A percentile compares a stretch with the other conserved stretches of the same genome.
Conservation (phyloP, 23 red algal species). For the Porphyridium purpureum region DNA sequence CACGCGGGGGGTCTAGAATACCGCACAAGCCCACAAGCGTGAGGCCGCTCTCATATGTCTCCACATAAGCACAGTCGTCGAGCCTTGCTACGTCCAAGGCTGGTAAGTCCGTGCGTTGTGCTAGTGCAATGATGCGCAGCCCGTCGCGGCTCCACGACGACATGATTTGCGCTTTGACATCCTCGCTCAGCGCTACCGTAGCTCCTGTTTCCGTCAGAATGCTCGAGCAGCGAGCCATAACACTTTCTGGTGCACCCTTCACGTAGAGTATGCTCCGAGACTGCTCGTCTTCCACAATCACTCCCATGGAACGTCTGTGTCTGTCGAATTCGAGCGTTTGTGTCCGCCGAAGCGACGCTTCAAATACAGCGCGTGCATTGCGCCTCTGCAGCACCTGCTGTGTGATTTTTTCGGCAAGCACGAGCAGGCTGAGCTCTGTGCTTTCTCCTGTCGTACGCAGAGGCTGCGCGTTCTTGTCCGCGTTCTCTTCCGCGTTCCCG, state of each 20-base stretch:
- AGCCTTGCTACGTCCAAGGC: no score
- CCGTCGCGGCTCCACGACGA: no score
- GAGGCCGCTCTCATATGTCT: conserved; percentile 39
- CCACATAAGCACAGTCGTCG: conserved; percentile 54
- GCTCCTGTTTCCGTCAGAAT: conserved; percentile 9
- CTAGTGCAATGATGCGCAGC: no score
- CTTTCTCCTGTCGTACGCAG: no score
- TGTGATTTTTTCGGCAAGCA: conserved; percentile 45
- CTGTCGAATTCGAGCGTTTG: conserved; percentile 31
- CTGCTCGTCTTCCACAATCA: conserved; percentile 11
- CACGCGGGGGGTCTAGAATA: conserved; percentile 85
- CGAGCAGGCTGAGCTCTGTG: conserved; percentile 57
- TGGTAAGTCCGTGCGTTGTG: no score
- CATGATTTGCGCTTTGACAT: no score
- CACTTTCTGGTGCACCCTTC: conserved; percentile 85
- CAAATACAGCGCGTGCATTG: no score
- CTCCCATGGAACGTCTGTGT: conserved; percentile 21
- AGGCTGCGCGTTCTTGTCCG: no score
- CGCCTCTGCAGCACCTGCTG: conserved; percentile 1
- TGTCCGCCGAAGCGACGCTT: conserved; percentile 15
- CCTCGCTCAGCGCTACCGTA: no score
- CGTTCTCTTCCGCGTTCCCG: no score
- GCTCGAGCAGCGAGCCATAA: conserved; percentile 24
- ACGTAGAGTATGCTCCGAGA: conserved; percentile 48
- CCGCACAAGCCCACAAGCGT: conserved; percentile 80